A percentile compares a stretch with the other conserved stretches of the same genome.
These are phyloP conservation scores for Quercus engelmannii DNA, from an alignment of 306 rosid species.

Conservation along the genomic window DNA sequence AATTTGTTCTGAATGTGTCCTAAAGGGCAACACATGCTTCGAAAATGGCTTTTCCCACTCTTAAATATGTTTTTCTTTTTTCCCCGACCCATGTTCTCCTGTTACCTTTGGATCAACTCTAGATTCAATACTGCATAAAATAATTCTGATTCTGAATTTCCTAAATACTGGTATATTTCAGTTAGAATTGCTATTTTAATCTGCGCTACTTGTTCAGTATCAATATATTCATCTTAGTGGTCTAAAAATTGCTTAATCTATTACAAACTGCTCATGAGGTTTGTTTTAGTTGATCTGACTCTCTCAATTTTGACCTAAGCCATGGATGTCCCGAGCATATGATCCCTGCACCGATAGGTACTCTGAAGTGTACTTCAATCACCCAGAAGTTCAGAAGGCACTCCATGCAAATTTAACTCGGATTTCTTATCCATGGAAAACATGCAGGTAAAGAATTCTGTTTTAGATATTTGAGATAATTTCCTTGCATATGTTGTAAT, in stretches of 20 bases:
- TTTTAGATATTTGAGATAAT: conserved; percentile 14
- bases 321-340: conserved; percentile 93
- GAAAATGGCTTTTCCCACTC: neutral
- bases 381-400: conserved; percentile 88
- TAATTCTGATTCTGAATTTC: conserved; percentile 2
- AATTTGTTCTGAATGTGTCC: neutral
- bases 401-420: conserved; percentile 85
- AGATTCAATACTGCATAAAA: neutral
- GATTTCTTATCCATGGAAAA: conserved; percentile 71
- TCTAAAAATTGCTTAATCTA: neutral
- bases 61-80: neutral
- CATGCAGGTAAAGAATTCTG: conserved; percentile 65
- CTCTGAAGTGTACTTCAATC: conserved; percentile 75
- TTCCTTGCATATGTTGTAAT: conserved; percentile 3
- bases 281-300: conserved; percentile 9
- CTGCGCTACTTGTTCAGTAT: neutral
- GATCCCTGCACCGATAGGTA: conserved; percentile 95
- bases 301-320: conserved; percentile 50
- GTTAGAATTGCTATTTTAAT: neutral
- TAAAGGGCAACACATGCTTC: neutral
- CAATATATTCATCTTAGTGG: neutral
- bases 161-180: neutral
- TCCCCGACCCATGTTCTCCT: neutral
- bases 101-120: neutral
- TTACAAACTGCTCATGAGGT: neutral